Percentiles rank a stretch among this genome's conserved stretches.
These are phyloP conservation scores for Didymella glomerata DNA, from an alignment of 2,329 filamentous ascomycete genomes.

Conservation along the genomic window DNA sequence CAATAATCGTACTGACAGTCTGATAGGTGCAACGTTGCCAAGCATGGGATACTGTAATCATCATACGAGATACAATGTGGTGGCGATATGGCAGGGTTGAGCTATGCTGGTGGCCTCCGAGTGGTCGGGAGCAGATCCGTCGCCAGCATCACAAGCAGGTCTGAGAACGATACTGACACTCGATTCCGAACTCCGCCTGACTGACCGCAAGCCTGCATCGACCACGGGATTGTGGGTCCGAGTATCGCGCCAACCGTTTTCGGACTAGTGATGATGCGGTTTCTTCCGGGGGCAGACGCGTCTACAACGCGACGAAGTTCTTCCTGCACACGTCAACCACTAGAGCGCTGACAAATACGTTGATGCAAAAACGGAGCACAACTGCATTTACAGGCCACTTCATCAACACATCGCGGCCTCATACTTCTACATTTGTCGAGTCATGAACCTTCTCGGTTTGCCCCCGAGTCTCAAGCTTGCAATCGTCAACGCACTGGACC, in stretches of 20 bases:
- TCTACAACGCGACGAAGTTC: not conserved
- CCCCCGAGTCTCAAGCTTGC: not conserved
- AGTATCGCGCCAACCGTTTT: not conserved
- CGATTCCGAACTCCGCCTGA: no score
- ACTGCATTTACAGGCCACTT: not conserved
- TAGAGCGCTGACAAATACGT: not conserved
- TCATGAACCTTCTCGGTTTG: not conserved
- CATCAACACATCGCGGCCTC: not conserved
- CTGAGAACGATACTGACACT: not conserved
- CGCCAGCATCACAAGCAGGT: not conserved
- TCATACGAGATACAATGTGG: not conserved
- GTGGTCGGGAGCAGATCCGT: not conserved
- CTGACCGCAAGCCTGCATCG: not conserved
- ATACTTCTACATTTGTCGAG: not conserved
- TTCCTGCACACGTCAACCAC: not conserved
- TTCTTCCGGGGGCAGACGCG: not conserved
- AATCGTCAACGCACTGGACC: not conserved
- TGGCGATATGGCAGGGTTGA: not conserved
- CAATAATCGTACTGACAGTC: not conserved
- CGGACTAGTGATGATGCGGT: not conserved
- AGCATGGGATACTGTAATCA: not conserved
- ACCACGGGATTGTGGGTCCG: no score
- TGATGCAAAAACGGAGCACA: not conserved
- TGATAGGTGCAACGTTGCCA: not conserved
- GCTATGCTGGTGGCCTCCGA: not conserved